phyloP scores from a whole-genome alignment of 257 asterid genomes.

The Linaria vulgaris region DNA sequence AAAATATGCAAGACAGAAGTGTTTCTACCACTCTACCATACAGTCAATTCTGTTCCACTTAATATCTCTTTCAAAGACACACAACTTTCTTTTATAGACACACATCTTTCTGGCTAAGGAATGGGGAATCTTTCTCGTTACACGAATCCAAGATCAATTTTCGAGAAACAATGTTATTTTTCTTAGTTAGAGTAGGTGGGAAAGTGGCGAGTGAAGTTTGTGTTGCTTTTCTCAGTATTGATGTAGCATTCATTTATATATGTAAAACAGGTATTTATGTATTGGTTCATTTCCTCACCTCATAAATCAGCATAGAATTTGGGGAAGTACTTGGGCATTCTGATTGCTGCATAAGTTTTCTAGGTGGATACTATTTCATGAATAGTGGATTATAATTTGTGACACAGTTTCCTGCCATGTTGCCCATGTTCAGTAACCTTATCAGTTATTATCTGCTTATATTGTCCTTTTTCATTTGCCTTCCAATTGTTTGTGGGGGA shows the following conservation, averaged over 20 bases:
- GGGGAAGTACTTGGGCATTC: not conserved
- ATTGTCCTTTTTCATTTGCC: too few species aligned
- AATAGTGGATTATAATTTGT: constrained; percentile 4
- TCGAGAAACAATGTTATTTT: too few species aligned
- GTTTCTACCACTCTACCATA: too few species aligned
- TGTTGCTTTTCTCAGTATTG: constrained; percentile 9
- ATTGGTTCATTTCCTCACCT: not conserved
- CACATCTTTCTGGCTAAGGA: too few species aligned
- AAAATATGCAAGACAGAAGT: too few species aligned
- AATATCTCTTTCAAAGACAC: too few species aligned
- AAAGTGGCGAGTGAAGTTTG: not conserved
- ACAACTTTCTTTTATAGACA: too few species aligned
- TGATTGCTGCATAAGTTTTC: not conserved
- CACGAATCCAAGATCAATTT: too few species aligned
- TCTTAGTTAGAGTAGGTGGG: too few species aligned
- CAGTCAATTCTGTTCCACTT: too few species aligned
- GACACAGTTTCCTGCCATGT: not conserved
- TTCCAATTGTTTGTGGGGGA: not conserved
- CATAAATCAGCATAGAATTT: not conserved
- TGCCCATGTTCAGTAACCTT: not conserved
- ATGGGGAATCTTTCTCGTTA: too few species aligned
- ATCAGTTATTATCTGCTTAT: too few species aligned
- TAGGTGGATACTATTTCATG: not conserved
- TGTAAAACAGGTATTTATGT: not conserved
- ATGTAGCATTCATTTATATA: not conserved